Percentiles rank a stretch among this genome's conserved stretches.
Conservation (phyloP, 495 filamentous ascomycete genomes). For the Penicillium ochrochloron region DNA sequence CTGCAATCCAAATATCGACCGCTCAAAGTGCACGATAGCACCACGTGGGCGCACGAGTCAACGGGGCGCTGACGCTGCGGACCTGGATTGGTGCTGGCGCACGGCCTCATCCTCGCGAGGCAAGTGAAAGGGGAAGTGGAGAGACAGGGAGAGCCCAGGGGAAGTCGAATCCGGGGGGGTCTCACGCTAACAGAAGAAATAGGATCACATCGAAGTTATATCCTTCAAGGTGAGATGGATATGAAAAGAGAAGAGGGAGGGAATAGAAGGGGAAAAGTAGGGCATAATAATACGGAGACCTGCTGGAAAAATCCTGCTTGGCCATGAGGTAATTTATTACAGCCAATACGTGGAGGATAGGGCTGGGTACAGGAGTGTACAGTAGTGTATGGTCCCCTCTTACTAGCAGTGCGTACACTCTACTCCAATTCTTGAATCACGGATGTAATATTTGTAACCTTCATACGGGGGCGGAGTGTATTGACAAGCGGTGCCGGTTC, state of each 20-base stretch:
- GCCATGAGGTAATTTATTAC: slow-evolving; percentile 31
- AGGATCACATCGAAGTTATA: slow-evolving; percentile 7
- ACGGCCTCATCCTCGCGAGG: slow-evolving; percentile 36
- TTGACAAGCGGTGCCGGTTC: not conserved
- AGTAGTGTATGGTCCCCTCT: no score
- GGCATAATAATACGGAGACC: not conserved
- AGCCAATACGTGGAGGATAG: slow-evolving; percentile 11
- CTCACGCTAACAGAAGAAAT: slow-evolving; percentile 7
- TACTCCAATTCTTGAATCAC: no score
- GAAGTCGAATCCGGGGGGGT: slow-evolving; percentile 14
- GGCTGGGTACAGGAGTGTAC: not conserved
- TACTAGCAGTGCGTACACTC: no score
- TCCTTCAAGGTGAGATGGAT: not conserved
- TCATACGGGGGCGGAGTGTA: not conserved
- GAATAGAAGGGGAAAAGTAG: not conserved
- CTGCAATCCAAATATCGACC: slow-evolving; percentile 25
- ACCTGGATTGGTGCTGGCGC: slow-evolving; percentile 33
- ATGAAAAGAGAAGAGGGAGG: not conserved
- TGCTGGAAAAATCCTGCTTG: slow-evolving; percentile 21
- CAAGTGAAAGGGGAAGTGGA: slow-evolving; percentile 2
- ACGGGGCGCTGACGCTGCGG: slow-evolving; percentile 45
- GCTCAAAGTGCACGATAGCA: slow-evolving; percentile 38
- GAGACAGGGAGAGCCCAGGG: slow-evolving; percentile 10
- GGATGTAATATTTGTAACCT: not conserved
- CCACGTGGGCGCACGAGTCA: slow-evolving; percentile 53